Base-by-base conservation (phyloP, 345 rosid genomes). In the Syzygium oleosum region DNA sequence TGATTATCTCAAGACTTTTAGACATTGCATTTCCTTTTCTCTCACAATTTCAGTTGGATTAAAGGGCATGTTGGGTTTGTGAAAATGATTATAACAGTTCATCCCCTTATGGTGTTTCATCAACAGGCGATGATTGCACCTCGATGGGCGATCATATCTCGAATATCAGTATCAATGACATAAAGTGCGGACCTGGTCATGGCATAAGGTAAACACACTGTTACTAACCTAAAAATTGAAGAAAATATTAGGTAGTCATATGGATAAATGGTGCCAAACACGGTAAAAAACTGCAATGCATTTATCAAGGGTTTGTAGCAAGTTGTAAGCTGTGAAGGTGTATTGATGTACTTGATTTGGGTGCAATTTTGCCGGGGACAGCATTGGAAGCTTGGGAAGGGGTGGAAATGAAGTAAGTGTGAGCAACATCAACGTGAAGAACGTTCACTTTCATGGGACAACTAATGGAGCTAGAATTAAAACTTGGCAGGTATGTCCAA, bases 401-500 rank as follows among this genome's bases (percentile, higher is more conserved):
- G 63, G 63, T 51, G 89, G 87, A 80, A 34, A 41, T 25, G 87
- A 12, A 22, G 91, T 73, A 21, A 10, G 51, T 10, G 94, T 92
- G 8, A n/a, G 80, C 21, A n/a, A 85, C 56, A 85, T 86, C 21
- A 12, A 25, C 11, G 94, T 91, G 15, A 10, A 22, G 19, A 21
- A 56, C 27, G 84, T 87, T 5, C 13, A 86, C 15, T 91, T 93
- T 85, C 15, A 17, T 3, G 55, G 52, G 51, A 86, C 91, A 29
- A 90, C 90, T 46, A 93, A 91, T 34, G 93, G 94, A n/a, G 91
- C 49, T 3, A 87, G 91, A 41, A 91, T 93, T 79, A 93, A 91
- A 88, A 91, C 93, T 15, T 89, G 89, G 93, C 91, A 90, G 88
- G 91, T 89, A 88, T 43, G 49, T 43, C 12, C 15, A 0, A 27